phyloP scores from a whole-genome alignment of 2,329 filamentous ascomycete species.

The Trichoderma lentiforme region DNA sequence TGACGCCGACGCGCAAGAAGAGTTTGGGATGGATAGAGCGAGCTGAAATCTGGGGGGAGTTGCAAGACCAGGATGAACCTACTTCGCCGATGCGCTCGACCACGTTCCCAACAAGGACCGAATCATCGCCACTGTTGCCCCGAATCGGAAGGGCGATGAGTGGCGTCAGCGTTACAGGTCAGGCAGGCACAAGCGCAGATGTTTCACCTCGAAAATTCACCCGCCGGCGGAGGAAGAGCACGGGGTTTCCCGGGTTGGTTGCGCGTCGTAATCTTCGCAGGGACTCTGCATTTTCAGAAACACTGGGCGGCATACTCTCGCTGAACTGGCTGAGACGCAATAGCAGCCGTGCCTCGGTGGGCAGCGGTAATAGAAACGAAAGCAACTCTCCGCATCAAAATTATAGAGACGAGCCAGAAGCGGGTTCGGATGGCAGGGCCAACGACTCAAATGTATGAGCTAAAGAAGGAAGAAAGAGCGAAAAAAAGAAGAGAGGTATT shows the following conservation, averaged over 20 bases:
- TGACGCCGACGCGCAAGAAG: constrained; percentile 44
- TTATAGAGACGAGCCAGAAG: constrained; percentile 24
- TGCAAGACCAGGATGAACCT: constrained; percentile 66
- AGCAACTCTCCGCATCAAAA: constrained; percentile 9
- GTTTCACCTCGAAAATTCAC: constrained; percentile 31
- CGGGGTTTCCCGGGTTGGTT: constrained; percentile 60
- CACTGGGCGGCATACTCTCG: constrained; percentile 51
- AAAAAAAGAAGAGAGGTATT: background rate
- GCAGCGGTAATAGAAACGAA: constrained; percentile 8
- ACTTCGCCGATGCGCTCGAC: constrained; percentile 45
- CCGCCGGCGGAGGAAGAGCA: constrained; percentile 54
- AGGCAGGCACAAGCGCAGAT: constrained; percentile 32
- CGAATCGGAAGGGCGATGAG: constrained; percentile 33
- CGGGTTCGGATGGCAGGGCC: constrained; percentile 17
- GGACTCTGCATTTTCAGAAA: constrained; percentile 45
- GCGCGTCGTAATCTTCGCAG: constrained; percentile 45
- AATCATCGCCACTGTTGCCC: constrained; percentile 40
- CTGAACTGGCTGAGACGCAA: constrained; percentile 51
- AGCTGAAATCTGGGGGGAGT: constrained; percentile 82
- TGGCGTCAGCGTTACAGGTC: constrained; percentile 26
- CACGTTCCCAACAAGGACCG: constrained; percentile 44
- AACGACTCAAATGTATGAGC: constrained; percentile 36
- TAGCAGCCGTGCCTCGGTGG: constrained; percentile 12
- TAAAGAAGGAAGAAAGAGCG: background rate
- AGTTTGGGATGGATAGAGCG: constrained; percentile 61